A percentile compares a stretch with the other conserved stretches of the same genome.
Evolutionary conservation across 2,329 filamentous ascomycete genomes (phyloP).

Genomic region (Ophiostoma montium): DNA sequence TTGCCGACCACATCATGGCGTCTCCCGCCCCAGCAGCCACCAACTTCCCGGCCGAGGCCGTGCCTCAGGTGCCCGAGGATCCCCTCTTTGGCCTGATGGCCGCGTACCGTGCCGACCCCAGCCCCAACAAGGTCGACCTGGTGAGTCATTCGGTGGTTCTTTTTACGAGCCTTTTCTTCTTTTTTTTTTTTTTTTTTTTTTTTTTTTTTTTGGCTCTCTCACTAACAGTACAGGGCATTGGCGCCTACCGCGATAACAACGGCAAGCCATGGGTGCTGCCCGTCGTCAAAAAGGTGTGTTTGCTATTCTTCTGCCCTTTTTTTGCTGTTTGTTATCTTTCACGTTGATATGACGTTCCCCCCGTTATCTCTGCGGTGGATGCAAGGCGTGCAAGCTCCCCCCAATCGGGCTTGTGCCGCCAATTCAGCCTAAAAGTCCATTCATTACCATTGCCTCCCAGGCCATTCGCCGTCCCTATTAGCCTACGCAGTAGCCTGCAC

Average conservation of each 20-base stretch:
- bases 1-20: conserved; percentile 58
- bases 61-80: conserved; percentile 88
- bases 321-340: neutral
- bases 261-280: conserved; percentile 96
- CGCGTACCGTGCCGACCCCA: conserved; percentile 68
- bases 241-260: conserved; percentile 87
- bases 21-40: conserved; percentile 29
- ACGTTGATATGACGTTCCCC: neutral
- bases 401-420: neutral
- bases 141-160: conserved; percentile 34
- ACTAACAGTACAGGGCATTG: conserved; percentile 59
- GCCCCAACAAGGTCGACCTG: conserved; percentile 77
- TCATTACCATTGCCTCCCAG: conserved; percentile 9
- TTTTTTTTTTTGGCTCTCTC: too few relatives aligned
- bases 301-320: neutral
- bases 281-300: conserved; percentile 80
- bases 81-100: conserved; percentile 86
- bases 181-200: too few relatives aligned
- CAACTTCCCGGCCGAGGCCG: conserved; percentile 59
- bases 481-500: neutral
- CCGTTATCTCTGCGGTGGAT: neutral
- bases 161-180: neutral
- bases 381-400: neutral
- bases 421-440: neutral
- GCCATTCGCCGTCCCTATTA: conserved; percentile 9